These are phyloP conservation scores for apple (Malus domestica) DNA, from an alignment of 306 rosid species.

Conservation along the genomic window DNA sequence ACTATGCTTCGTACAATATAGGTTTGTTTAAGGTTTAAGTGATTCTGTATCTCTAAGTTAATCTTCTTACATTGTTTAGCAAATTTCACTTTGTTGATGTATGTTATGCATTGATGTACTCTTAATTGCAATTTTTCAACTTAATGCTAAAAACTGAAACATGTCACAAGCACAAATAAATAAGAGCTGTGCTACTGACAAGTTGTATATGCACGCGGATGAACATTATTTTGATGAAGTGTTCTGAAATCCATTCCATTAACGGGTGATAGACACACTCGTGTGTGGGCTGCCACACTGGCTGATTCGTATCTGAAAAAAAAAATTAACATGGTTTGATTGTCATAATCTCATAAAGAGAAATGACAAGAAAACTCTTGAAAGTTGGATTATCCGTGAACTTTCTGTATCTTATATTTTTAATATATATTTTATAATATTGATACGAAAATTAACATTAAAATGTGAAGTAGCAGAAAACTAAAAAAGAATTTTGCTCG, in stretches of 20 bases:
- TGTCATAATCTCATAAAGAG: too few relatives aligned
- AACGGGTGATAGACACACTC: background rate
- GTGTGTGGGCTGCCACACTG: rapidly evolving
- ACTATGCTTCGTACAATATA: background rate
- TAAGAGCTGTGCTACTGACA: background rate
- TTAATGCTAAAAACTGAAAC: background rate
- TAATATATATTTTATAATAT: too few relatives aligned
- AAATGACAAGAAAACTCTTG: rapidly evolving
- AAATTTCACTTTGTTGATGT: too few relatives aligned
- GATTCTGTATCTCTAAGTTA: too few relatives aligned
- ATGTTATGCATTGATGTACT: background rate
- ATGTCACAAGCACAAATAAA: background rate
- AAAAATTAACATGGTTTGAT: too few relatives aligned
- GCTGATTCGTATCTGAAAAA: background rate
- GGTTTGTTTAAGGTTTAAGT: too few relatives aligned
- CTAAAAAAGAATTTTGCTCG: rapidly evolving
- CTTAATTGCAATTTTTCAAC: background rate
- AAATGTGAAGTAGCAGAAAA: rapidly evolving
- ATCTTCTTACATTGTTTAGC: background rate
- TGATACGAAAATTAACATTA: rapidly evolving
- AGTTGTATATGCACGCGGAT: background rate
- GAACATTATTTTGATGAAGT: background rate
- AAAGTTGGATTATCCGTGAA: rapidly evolving
- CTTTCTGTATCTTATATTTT: too few relatives aligned
- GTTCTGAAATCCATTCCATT: background rate